Evolutionary conservation across 2,329 filamentous ascomycete genomes (phyloP).

Genomic region (Fusarium mexicanum): DNA sequence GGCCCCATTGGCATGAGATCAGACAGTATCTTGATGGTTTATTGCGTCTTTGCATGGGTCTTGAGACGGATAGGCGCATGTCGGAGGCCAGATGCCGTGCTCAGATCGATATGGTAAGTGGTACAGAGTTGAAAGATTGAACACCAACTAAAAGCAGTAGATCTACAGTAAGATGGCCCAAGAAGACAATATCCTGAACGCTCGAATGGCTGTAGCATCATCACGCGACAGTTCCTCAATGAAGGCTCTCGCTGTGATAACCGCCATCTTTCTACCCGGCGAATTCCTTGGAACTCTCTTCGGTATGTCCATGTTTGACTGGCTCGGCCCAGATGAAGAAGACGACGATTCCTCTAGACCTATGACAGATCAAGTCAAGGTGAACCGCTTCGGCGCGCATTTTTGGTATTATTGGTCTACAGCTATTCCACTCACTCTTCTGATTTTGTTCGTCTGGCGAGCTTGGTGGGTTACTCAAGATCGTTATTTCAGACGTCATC

Average conservation of each 20-base stretch:
- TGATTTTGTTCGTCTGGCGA: slow-evolving; percentile 55
- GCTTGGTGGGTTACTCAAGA: slow-evolving; percentile 60
- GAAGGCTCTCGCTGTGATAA: slow-evolving; percentile 59
- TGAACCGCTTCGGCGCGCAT: slow-evolving; percentile 48
- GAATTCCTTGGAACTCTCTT: slow-evolving; percentile 59
- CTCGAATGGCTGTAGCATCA: slow-evolving; percentile 53
- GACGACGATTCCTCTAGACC: not conserved
- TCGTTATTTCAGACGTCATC: slow-evolving; percentile 56
- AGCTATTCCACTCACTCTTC: slow-evolving; percentile 54
- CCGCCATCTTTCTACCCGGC: slow-evolving; percentile 58
- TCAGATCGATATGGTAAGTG: slow-evolving; percentile 57
- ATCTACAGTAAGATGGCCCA: slow-evolving; percentile 62
- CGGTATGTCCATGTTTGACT: slow-evolving; percentile 60
- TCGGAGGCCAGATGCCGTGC: slow-evolving; percentile 57
- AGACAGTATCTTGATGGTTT: slow-evolving; percentile 57
- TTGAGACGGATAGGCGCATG: slow-evolving; percentile 58
- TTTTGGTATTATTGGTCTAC: slow-evolving; percentile 61
- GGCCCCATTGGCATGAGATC: slow-evolving; percentile 58
- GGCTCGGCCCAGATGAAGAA: slow-evolving; percentile 51
- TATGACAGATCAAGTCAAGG: slow-evolving; percentile 15
- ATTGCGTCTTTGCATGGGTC: slow-evolving; percentile 54
- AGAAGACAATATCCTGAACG: slow-evolving; percentile 58
- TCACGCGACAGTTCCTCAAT: slow-evolving; percentile 57
- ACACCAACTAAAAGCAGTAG: slow-evolving; percentile 36
- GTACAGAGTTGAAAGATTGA: too few relatives aligned